These are phyloP conservation scores for Leccinum pellstonianum DNA, from an alignment of 768 basidiomycete genomes.

Conservation along the genomic window DNA sequence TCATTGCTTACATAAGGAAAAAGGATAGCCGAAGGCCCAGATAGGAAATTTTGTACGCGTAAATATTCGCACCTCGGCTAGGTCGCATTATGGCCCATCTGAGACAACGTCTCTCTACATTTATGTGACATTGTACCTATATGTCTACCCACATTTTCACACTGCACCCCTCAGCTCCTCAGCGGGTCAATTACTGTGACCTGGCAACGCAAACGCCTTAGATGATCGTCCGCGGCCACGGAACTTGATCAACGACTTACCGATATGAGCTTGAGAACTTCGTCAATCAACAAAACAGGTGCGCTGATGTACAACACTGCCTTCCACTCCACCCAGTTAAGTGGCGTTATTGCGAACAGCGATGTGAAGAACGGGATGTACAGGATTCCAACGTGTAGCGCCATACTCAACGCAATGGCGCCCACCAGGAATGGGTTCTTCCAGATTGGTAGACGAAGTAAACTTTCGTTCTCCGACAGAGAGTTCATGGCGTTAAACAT, in stretches of 20 bases:
- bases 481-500: constrained; percentile 99
- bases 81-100: not conserved
- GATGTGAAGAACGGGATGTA: constrained; percentile 96
- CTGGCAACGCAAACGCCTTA: constrained; percentile 30
- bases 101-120: not conserved
- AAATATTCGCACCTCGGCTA: not conserved
- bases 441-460: constrained; percentile 89
- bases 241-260: constrained; percentile 40
- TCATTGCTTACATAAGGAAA: not conserved
- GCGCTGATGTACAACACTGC: constrained; percentile 86
- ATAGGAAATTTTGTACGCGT: not conserved
- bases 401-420: constrained; percentile 90
- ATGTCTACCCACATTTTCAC: not conserved
- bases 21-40: not conserved
- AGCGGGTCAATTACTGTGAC: constrained; percentile 58
- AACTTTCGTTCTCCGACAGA: constrained; percentile 93
- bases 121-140: not conserved
- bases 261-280: constrained; percentile 80
- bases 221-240: not conserved
- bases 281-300: constrained; percentile 89
- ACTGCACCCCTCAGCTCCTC: constrained; percentile 40
- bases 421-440: constrained; percentile 90
- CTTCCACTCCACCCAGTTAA: constrained; percentile 95
- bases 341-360: constrained; percentile 87
- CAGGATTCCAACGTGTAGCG: constrained; percentile 88